phyloP scores from a whole-genome alignment of 169 alveolate species.

The Cryptosporidium parvum region DNA sequence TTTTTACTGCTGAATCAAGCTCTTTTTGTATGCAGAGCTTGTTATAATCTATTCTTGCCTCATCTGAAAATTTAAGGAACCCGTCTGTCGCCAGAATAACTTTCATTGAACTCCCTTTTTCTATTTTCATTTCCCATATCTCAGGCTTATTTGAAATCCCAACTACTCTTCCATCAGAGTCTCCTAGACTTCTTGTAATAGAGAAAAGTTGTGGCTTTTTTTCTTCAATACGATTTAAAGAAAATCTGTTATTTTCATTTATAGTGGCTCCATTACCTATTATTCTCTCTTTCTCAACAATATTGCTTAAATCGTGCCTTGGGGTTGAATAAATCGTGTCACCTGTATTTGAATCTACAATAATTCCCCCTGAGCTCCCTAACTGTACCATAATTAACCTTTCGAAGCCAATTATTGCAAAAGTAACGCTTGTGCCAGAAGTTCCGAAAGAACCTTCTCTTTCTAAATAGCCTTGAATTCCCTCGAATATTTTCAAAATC shows the following conservation, averaged over 20 bases:
- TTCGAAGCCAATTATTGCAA: constrained; percentile 26
- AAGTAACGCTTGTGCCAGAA: constrained; percentile 68
- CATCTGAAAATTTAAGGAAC: constrained; percentile 27
- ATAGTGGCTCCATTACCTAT: constrained; percentile 21
- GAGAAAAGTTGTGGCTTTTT: constrained; percentile 10
- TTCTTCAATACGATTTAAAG: not conserved
- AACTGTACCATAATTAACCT: constrained; percentile 55
- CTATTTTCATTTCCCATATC: constrained; percentile 61
- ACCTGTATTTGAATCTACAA: constrained; percentile 21
- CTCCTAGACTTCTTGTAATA: constrained; percentile 67
- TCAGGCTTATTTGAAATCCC: constrained; percentile 61
- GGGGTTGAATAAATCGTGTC: constrained; percentile 34
- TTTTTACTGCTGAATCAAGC: constrained; percentile 37
- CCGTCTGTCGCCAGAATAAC: constrained; percentile 61
- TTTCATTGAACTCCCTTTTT: constrained; percentile 6
- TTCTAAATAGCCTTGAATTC: constrained; percentile 25
- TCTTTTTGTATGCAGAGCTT: constrained; percentile 45
- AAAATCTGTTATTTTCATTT: constrained; percentile 37
- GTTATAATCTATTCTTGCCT: constrained; percentile 4
- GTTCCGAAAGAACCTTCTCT: constrained; percentile 55
- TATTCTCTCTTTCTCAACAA: constrained; percentile 29
- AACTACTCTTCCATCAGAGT: constrained; percentile 20
- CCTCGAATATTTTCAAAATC: constrained; percentile 12
- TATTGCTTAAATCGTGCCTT: constrained; percentile 18
- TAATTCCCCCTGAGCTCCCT: constrained; percentile 58